A percentile compares a stretch with the other conserved stretches of the same genome.
These are phyloP conservation scores for Eutypella sp. DNA, from an alignment of 2,329 filamentous ascomycete species.

Conservation along the genomic window DNA sequence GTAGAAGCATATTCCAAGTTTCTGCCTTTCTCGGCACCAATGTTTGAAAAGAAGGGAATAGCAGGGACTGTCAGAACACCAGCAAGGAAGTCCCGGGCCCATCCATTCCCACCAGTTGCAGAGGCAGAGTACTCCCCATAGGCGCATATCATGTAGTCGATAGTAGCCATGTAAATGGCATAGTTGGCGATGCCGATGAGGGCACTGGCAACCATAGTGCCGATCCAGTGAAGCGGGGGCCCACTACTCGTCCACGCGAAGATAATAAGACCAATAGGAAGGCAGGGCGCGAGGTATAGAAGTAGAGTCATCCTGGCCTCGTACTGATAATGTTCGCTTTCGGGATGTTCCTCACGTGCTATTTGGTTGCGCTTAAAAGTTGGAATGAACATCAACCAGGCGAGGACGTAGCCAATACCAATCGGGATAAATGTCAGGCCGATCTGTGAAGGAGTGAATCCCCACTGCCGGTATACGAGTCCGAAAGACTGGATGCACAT, in stretches of 20 bases:
- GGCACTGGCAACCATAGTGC: conserved; percentile 54
- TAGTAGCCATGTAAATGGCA: conserved; percentile 61
- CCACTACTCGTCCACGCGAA: conserved; percentile 56
- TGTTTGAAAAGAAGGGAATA: conserved; percentile 49
- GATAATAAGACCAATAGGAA: conserved; percentile 59
- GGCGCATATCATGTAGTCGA: conserved; percentile 64
- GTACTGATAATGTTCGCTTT: conserved; percentile 54
- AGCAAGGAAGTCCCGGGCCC: conserved; percentile 60
- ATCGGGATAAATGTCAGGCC: conserved; percentile 42
- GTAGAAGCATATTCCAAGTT: conserved; percentile 50
- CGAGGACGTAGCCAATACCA: conserved; percentile 51
- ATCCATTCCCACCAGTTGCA: conserved; percentile 63
- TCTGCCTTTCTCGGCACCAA: conserved; percentile 37
- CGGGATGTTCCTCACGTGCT: conserved; percentile 36
- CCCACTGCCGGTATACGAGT: conserved; percentile 57
- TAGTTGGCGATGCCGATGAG: conserved; percentile 62
- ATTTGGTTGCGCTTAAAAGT: conserved; percentile 40
- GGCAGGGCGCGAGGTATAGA: conserved; percentile 52
- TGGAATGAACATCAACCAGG: conserved; percentile 53
- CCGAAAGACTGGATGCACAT: conserved; percentile 60
- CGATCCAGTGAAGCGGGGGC: conserved; percentile 56
- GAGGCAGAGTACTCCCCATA: conserved; percentile 64
- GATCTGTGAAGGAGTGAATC: conserved; percentile 40
- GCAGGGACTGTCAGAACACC: conserved; percentile 60
- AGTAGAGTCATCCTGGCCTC: conserved; percentile 57